Base-by-base conservation (phyloP, 345 rosid genomes). In the Noccaea bulbosa region DNA sequence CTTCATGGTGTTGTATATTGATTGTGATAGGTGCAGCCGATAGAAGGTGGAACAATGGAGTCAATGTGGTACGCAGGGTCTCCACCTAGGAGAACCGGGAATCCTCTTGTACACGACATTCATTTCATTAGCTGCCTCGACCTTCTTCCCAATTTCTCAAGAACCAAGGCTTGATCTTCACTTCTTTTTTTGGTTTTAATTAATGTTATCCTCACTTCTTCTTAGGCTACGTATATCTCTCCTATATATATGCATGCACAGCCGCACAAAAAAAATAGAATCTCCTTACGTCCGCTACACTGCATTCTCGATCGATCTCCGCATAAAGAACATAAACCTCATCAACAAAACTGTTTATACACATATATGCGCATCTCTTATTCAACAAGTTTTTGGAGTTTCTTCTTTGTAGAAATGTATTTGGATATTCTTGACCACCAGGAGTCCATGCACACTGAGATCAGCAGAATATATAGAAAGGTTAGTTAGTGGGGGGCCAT, bases 81-180 rank as follows among this genome's bases (percentile, higher is more conserved):
- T 41, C 98, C 96, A 15, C 95, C 91, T n/a, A 69, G 81, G n/a
- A 81, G 96, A 79, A 86, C 86, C 0, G 77, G 75, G 1, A 92
- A 92, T 69, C 96, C 98, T 24, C 74, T 92, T 59, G 76, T 89
- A 39, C 86, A 86, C 30, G 92, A 92, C 54, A 81, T 82, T 4
- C 84, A 83, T 1, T 92, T 92, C 76, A 64, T 83, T 49, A 88
- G 83, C 61, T 87, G 87, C 45, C 84, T 82, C 81, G 90, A 89
- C 72, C 85, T 81, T 67, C 81, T 84, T 35, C 85, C 91, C 3
- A 87, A 83, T 48, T 81, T 89, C 58, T 34, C 90, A 17, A 70
- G 85, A 69, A 73, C 85, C 65, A 81, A 86, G n/a, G 64, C 78
- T 30, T 68, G 44, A 67, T 53, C 56, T 20, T 20, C 22, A 20